Percentiles rank a stretch among this genome's conserved stretches.
Conservation (phyloP, 345 rosid species). For the Salix arbutifolia region DNA sequence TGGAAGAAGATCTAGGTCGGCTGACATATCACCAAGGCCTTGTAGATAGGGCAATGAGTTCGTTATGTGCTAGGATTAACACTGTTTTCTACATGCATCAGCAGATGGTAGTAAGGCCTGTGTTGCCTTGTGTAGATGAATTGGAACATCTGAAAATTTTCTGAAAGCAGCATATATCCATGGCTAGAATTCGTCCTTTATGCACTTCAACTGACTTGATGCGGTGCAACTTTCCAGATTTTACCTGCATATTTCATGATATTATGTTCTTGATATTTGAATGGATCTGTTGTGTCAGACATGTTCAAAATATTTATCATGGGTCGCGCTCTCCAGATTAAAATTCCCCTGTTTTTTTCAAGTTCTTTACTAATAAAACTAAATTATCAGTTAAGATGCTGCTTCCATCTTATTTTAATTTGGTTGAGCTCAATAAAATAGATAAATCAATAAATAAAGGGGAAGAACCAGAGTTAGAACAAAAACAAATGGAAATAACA, state of each 20-base stretch:
- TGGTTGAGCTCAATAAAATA: no score
- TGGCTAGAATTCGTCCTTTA: not conserved
- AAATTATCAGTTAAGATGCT: no score
- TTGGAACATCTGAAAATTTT: not conserved
- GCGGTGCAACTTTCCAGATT: not conserved
- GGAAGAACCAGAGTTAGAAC: not conserved
- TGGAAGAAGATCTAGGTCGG: conserved; percentile 75
- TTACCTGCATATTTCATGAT: not conserved
- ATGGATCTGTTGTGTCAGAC: not conserved
- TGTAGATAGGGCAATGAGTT: conserved; percentile 13
- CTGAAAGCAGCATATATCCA: not conserved
- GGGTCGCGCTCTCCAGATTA: not conserved
- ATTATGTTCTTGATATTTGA: not conserved
- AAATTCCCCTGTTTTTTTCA: not conserved
- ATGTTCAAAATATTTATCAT: not conserved
- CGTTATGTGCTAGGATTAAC: not conserved
- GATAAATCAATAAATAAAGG: no score
- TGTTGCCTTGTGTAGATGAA: not conserved
- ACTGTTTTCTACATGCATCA: not conserved
- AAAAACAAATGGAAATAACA: not conserved
- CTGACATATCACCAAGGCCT: conserved; percentile 48
- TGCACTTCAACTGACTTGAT: not conserved
- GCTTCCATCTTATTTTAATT: no score
- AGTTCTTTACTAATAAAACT: no score
- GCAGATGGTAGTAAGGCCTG: not conserved